These are phyloP conservation scores for Rosa hybrid DNA, from an alignment of 331 rosid genomes.

Conservation along the genomic window DNA sequence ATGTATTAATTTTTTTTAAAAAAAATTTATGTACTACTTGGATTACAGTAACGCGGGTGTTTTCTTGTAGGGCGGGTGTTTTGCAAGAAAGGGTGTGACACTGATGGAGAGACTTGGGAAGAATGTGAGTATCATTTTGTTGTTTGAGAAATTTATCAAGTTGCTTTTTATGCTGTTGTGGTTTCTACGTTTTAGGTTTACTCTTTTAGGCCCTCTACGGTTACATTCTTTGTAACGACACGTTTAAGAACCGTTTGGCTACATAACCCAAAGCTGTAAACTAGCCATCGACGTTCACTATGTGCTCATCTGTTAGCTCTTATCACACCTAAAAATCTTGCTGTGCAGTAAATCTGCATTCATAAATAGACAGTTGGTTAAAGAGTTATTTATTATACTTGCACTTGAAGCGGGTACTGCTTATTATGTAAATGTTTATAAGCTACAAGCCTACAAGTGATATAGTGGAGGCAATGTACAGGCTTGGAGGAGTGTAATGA, in stretches of 20 bases:
- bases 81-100: slow-evolving; percentile 91
- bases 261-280: not conserved
- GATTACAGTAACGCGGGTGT: slow-evolving; percentile 11
- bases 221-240: not conserved
- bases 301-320: not conserved
- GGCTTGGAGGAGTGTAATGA: slow-evolving; percentile 82
- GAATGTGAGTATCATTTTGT: slow-evolving; percentile 58
- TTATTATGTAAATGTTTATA: not conserved
- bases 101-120: slow-evolving; percentile 80
- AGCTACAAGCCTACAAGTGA: slow-evolving; percentile 17
- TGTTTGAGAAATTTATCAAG: not conserved
- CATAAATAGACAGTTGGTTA: not conserved
- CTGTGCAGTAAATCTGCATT: not conserved
- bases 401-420: not conserved
- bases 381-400: not conserved
- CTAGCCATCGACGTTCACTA: too few species aligned
- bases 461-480: slow-evolving; percentile 32
- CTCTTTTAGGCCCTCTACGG: not conserved
- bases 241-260: not conserved
- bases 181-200: not conserved
- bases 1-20: too few species aligned
- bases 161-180: not conserved
- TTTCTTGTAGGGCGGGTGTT: slow-evolving; percentile 75
- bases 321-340: not conserved
- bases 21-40: too few species aligned